Base-by-base conservation (phyloP, 345 rosid genomes). In the Ceriops zippeliana region DNA sequence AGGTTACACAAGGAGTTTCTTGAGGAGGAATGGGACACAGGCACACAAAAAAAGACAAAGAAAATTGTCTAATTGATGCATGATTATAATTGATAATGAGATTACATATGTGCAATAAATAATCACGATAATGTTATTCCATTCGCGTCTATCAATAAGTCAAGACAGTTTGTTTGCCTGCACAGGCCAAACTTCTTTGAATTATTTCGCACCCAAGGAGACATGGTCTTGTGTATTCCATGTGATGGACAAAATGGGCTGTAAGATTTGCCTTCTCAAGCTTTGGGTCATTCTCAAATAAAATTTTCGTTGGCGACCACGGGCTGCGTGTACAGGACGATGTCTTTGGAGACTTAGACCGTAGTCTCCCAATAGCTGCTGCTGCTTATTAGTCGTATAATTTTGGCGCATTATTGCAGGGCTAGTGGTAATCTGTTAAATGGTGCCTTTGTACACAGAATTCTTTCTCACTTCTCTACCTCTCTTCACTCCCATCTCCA, bases 261-360 rank as follows among this genome's bases (percentile, higher is more conserved):
- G 34, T 72, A 56, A 61, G 64, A 66, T 61, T 47, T 61, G 64
- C 62, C 3, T 46, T 53, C 52, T 35, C 15, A 37, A 52, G 13
- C 63, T 52, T 1, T 21, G 46, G 38, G 26, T 13, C 28, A 53
- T 61, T 10, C 47, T 22, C 21, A 52, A 19, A 10, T 35, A 20
- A 61, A 34, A 56, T 35, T 49, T 34, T 2, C 27, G 75, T 66
- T 70, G 30, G 65, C 65, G 73, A 73, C 80, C 58, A 52, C 52
- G 13, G 58, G 63, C 66, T 67, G 72, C 61, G 51, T n/a, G 46
- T 63, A 51, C 52, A 63, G 4, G 42, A 58, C 9, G 58, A 67
- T 28, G 61, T 10, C 54, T 73, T 70, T 0, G 1, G 19, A 13
- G 19, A 42, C 49, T 42, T 42, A 73, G 73, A 63, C 61, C 32